phyloP scores from a whole-genome alignment of 129 eudicot genomes.

The Flaveria bidentis region DNA sequence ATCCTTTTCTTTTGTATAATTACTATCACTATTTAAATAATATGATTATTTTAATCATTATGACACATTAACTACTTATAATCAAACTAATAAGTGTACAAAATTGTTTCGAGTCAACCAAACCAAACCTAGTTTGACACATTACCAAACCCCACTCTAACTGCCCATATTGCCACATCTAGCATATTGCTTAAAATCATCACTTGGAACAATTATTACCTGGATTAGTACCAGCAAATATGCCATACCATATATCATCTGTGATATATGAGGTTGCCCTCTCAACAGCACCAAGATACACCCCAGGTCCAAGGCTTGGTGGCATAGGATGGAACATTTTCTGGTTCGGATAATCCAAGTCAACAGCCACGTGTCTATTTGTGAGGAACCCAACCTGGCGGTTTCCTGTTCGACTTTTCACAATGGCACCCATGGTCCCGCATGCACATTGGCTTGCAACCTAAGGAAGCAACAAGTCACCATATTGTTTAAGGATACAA shows the following conservation, averaged over 20 bases:
- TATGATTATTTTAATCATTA: neutral
- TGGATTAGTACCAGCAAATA: conserved; percentile 83
- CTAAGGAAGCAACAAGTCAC: conserved; percentile 42
- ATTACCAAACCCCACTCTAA: neutral
- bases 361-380: conserved; percentile 84
- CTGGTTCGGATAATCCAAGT: conserved; percentile 79
- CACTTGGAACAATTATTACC: conserved; percentile 38
- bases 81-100: neutral
- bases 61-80: neutral
- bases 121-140: neutral
- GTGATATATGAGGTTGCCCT: conserved; percentile 79
- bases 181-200: conserved; percentile 10
- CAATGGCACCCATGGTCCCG: conserved; percentile 86
- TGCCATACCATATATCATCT: conserved; percentile 84
- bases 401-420: conserved; percentile 78
- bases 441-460: conserved; percentile 82
- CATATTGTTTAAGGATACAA: conserved; percentile 16
- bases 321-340: conserved; percentile 91
- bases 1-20: conserved; percentile 5
- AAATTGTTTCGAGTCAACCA: neutral
- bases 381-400: conserved; percentile 80
- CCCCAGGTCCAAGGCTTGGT: conserved; percentile 86
- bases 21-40: neutral
- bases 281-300: conserved; percentile 87
- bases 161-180: neutral